A percentile compares a stretch with the other conserved stretches of the same genome.
phyloP scores from a whole-genome alignment of 805 yeast species.

The Pichia californica region DNA sequence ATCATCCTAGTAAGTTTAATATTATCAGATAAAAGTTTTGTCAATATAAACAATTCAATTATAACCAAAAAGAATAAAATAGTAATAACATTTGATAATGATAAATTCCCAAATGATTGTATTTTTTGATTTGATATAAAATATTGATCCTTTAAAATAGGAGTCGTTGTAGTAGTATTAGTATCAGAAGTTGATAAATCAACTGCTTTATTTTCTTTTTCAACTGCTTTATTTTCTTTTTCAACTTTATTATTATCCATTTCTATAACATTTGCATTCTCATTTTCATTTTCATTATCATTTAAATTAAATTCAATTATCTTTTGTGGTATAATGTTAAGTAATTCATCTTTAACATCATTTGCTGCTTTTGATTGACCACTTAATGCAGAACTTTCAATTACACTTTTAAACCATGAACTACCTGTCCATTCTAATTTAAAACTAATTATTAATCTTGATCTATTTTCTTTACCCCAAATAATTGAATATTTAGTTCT shows the following conservation, averaged over 20 bases:
- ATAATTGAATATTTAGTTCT: slow-evolving; percentile 63
- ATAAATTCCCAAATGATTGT: background rate
- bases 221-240: background rate
- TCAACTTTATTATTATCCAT: background rate
- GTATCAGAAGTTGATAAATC: too few species aligned
- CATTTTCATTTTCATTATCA: background rate
- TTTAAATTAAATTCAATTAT: slow-evolving; percentile 1
- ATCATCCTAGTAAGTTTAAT: too few species aligned
- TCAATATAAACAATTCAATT: background rate
- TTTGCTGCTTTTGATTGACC: slow-evolving; percentile 68
- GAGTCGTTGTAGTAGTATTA: too few species aligned
- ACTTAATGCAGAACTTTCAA: slow-evolving; percentile 74
- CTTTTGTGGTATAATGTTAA: slow-evolving; percentile 15
- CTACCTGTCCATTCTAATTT: slow-evolving; percentile 84
- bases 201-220: background rate
- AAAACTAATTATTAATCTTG: slow-evolving; percentile 59
- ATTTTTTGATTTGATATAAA: background rate
- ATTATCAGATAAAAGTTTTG: background rate
- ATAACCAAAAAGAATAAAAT: background rate
- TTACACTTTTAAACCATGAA: slow-evolving; percentile 86
- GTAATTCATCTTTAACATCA: slow-evolving; percentile 29
- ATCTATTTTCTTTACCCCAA: slow-evolving; percentile 65
- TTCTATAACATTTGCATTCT: background rate
- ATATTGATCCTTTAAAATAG: background rate
- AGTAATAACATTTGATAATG: background rate